Percentiles rank a stretch among this genome's conserved stretches.
These are phyloP conservation scores for Dothistroma pini DNA, from an alignment of 2,329 filamentous ascomycete species.

Conservation along the genomic window DNA sequence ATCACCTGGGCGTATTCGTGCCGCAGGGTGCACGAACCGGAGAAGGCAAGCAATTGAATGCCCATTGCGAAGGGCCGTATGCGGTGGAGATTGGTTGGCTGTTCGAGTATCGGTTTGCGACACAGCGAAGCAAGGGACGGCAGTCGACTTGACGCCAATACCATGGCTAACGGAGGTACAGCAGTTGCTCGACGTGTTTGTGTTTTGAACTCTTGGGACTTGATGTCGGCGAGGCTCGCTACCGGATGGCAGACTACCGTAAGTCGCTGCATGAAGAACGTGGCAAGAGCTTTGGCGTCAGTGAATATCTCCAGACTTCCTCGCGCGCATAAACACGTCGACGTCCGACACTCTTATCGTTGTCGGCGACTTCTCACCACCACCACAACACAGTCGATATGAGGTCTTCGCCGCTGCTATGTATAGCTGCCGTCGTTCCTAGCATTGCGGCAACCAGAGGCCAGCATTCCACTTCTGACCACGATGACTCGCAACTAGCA, in stretches of 20 bases:
- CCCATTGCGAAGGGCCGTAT: neutral
- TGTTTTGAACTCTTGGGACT: neutral
- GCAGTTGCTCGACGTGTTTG: neutral
- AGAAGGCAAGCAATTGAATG: neutral
- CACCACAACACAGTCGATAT: neutral
- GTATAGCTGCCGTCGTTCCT: neutral
- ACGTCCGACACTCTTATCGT: neutral
- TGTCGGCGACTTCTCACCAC: neutral
- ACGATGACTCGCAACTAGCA: neutral
- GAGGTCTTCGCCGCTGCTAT: neutral
- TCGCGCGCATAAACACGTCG: neutral
- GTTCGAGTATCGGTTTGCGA: neutral
- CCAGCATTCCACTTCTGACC: slow-evolving; percentile 1
- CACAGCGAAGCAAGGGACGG: slow-evolving; percentile 1
- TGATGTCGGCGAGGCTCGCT: neutral
- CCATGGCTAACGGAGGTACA: neutral
- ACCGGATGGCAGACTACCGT: neutral
- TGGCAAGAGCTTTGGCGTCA: neutral
- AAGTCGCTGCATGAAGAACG: neutral
- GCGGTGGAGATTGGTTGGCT: neutral
- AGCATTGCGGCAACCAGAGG: neutral
- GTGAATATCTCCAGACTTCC: neutral
- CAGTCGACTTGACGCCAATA: neutral
- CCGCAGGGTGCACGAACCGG: slow-evolving; percentile 1
- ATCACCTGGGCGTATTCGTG: slow-evolving; percentile 1